Evolutionary conservation across 495 filamentous ascomycete genomes (phyloP).

Genomic region (Penicillium canescens): DNA sequence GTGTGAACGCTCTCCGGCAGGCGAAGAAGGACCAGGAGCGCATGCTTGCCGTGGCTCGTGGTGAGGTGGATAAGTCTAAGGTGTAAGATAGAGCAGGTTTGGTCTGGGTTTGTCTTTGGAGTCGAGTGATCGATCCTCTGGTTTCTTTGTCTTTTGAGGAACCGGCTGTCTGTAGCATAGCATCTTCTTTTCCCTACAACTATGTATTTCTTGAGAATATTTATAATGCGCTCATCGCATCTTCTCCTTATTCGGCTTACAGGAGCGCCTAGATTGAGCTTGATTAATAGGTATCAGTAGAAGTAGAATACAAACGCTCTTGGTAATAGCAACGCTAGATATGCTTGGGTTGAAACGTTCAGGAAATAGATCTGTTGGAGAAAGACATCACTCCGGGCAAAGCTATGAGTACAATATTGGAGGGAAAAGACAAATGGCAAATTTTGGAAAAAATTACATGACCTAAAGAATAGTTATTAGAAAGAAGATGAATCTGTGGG

Average conservation of each 20-base stretch:
- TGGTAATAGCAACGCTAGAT: neutral
- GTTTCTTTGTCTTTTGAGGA: conserved; percentile 8
- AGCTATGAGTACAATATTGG: neutral
- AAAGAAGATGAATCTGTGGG: neutral
- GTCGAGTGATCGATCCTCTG: conserved; percentile 13
- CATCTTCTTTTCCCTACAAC: conserved; percentile 28
- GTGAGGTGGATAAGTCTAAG: conserved; percentile 44
- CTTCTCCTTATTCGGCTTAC: neutral
- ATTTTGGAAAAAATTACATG: conserved; percentile 11
- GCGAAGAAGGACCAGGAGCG: conserved; percentile 61
- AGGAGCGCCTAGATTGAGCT: neutral
- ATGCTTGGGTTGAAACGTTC: neutral
- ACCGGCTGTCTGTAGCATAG: conserved; percentile 42
- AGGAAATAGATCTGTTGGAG: neutral
- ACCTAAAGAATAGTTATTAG: conserved; percentile 19
- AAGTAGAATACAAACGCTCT: neutral
- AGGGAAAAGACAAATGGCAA: neutral
- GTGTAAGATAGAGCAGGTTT: conserved; percentile 22
- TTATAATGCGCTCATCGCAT: conserved; percentile 14
- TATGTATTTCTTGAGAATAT: conserved; percentile 21
- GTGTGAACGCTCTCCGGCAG: conserved; percentile 55
- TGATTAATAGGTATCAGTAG: neutral
- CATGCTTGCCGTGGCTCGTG: conserved; percentile 61
- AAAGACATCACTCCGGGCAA: neutral
- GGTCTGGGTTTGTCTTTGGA: conserved; percentile 13